phyloP scores from a whole-genome alignment of 1,284 basidiomycete species.

The Sporisorium iseilematis-ciliati region DNA sequence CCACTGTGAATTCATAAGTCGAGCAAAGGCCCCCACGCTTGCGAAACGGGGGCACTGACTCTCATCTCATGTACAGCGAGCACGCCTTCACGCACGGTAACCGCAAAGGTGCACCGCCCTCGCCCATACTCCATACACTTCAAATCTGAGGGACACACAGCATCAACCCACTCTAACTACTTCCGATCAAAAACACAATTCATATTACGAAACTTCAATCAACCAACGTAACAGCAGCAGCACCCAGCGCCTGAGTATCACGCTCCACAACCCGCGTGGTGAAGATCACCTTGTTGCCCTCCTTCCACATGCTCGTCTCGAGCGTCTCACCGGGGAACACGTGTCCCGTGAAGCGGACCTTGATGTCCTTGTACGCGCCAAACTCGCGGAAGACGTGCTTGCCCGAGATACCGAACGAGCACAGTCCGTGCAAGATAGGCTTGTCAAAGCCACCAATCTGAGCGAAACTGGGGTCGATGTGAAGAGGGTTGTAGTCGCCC shows the following conservation, averaged over 20 bases:
- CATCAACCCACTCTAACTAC: neutral
- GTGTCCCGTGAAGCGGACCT: conserved; percentile 90
- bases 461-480: conserved; percentile 93
- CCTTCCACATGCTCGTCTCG: conserved; percentile 88
- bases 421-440: conserved; percentile 82
- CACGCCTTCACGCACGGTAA: neutral
- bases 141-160: no score
- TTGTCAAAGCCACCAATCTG: conserved; percentile 93
- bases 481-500: conserved; percentile 82
- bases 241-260: conserved; percentile 77
- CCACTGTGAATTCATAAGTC: no score
- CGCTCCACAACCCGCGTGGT: conserved; percentile 85
- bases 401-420: conserved; percentile 92
- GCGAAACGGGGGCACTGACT: no score
- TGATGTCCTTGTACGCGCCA: conserved; percentile 90
- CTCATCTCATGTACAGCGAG: no score
- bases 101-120: neutral
- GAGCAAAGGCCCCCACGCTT: no score
- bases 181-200: neutral
- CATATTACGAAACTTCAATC: conserved; percentile 17
- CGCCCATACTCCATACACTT: no score
- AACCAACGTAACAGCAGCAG: conserved; percentile 80
- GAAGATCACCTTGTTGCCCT: conserved; percentile 90
- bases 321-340: conserved; percentile 94
- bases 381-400: conserved; percentile 91